Evolutionary conservation across 257 asterid species (phyloP).

Genomic region (Nicotiana benthamiana): DNA sequence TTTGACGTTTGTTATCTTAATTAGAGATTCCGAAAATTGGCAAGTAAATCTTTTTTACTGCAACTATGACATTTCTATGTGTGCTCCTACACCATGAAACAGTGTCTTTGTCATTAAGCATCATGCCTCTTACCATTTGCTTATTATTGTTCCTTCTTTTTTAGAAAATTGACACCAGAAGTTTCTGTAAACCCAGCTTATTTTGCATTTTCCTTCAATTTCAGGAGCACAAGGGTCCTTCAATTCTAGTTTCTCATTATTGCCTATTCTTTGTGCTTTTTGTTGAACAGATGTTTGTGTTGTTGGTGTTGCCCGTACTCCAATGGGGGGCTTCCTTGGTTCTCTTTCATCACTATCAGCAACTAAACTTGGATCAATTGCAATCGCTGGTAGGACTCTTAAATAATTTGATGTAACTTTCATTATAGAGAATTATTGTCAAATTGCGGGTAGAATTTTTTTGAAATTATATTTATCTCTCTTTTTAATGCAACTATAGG

Average conservation of each 20-base stretch:
- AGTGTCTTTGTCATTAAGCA: not conserved
- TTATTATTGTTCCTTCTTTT: not conserved
- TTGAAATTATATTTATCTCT: not conserved
- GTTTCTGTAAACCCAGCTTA: not conserved
- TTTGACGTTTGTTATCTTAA: not conserved
- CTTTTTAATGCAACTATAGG: constrained; percentile 28
- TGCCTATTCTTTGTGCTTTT: not conserved
- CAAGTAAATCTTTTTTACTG: not conserved
- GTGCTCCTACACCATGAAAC: not conserved
- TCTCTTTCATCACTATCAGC: constrained; percentile 83
- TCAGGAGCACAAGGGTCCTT: not conserved
- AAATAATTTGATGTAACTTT: constrained; percentile 1
- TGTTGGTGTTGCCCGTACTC: constrained; percentile 92
- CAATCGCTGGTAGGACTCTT: constrained; percentile 58
- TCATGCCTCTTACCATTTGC: not conserved
- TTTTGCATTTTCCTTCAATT: not conserved
- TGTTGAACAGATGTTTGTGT: constrained; percentile 68
- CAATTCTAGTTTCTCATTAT: not conserved
- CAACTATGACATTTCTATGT: not conserved
- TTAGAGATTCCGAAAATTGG: not conserved
- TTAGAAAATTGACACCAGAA: not conserved
- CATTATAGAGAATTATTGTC: not conserved
- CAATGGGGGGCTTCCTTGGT: constrained; percentile 94
- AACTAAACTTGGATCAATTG: constrained; percentile 87
- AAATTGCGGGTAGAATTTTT: not conserved